Evolutionary conservation across 2,329 filamentous ascomycete genomes (phyloP).

Genomic region (Aspergillus awamori): DNA sequence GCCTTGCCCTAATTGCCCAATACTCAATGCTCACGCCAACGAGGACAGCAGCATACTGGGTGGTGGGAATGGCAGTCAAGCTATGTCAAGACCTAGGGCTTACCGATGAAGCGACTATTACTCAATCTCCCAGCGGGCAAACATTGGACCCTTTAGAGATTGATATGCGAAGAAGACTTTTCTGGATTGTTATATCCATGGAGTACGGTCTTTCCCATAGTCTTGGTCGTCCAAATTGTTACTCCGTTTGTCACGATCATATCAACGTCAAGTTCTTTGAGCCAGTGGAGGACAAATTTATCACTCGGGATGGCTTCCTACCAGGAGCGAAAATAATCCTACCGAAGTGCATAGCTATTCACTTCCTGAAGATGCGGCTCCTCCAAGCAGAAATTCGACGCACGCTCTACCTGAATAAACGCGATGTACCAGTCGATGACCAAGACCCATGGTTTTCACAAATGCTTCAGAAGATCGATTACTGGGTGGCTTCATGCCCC

Average conservation of each 20-base stretch:
- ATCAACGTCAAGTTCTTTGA: constrained; percentile 86
- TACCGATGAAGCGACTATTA: constrained; percentile 85
- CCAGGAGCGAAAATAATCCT: constrained; percentile 70
- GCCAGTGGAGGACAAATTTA: constrained; percentile 78
- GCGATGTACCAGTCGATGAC: constrained; percentile 73
- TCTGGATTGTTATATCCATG: constrained; percentile 87
- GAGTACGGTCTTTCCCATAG: constrained; percentile 86
- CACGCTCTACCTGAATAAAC: constrained; percentile 82
- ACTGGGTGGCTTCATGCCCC: constrained; percentile 78
- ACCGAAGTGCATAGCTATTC: constrained; percentile 85
- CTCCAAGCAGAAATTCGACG: constrained; percentile 86
- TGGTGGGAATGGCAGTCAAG: constrained; percentile 83
- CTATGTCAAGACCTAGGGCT: constrained; percentile 88
- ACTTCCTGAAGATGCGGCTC: constrained; percentile 89
- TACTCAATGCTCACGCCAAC: constrained; percentile 94
- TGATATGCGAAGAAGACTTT: constrained; percentile 84
- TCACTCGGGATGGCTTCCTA: constrained; percentile 74
- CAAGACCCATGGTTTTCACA: constrained; percentile 82
- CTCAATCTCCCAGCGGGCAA: constrained; percentile 61
- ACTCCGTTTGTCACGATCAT: constrained; percentile 78
- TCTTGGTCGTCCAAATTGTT: constrained; percentile 82
- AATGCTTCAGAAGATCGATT: constrained; percentile 76
- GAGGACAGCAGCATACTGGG: constrained; percentile 87
- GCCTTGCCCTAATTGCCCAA: constrained; percentile 80
- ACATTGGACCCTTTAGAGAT: constrained; percentile 72